Evolutionary conservation across 2,329 filamentous ascomycete genomes (phyloP), one percentile per base, ranked within the genome.

Genomic region (Canariomyces notabilis): DNA sequence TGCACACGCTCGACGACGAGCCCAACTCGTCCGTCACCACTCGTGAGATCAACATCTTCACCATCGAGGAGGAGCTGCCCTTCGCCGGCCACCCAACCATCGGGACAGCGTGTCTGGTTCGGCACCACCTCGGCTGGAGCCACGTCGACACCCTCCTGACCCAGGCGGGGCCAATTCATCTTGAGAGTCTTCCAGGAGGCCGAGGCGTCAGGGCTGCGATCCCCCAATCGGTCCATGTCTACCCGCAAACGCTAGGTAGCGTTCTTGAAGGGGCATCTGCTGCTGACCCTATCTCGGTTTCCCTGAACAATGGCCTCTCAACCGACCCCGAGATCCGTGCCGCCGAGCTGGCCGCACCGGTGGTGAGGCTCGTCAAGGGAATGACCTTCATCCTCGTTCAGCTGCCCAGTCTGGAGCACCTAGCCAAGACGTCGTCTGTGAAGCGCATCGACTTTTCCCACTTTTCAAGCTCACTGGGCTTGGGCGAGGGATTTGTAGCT

Each of bases 301-400:
- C 66, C 32, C 56, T 61, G 31, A 40, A 58, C 14, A 57, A 60
- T 5, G 67, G 56, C 16, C 60, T 70, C 11, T 60, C 63, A 18
- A 15, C 50, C 7, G 59, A 64, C 21, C 35, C 52, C 0, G 50
- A 49, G 4, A 60, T 71, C 38, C 59, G 59, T 18, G 44, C 60
- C n/a, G 64, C 64, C 4, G 69, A 72, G 62, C 53, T 68, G 23
- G 49, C 55, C 9, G 70, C 74, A 7, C 73, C 76, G 12, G 58
- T 79, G 15, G 73, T 81, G 46, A 82, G 77, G 53, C 78, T 89
- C 37, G 85, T 89, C 29, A 79, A 79, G 36, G 87, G 86, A 38
- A 85, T 90, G 82, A 79, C 78, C 1, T 89, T 89, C 62, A 65
- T 80, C n/a, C 74, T 87, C 23, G 69, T 85, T 12, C 67, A 77